phyloP scores from a whole-genome alignment of 148 eudicot species.

The Cornus suecica region DNA sequence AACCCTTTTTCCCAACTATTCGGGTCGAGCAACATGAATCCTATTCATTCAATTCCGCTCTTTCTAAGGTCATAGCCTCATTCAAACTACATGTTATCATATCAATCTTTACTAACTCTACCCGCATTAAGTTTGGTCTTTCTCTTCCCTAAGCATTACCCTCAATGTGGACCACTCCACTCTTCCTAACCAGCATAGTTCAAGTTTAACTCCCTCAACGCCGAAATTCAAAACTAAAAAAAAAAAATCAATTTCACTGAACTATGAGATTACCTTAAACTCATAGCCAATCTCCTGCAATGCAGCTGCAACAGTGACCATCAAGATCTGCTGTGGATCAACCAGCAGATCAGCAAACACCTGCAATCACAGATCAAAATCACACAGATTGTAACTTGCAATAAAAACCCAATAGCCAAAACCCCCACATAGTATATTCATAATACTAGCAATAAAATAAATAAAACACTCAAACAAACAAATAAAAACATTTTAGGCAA shows the following conservation, averaged over 20 bases:
- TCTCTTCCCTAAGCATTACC: too few species aligned
- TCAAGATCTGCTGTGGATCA: conserved; percentile 78
- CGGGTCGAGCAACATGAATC: too few species aligned
- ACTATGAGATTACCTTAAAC: conserved; percentile 58
- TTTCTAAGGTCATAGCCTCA: too few species aligned
- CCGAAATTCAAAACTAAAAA: not conserved
- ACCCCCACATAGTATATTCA: not conserved
- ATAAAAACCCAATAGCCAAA: not conserved
- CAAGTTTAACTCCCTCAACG: not conserved
- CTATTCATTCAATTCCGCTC: too few species aligned
- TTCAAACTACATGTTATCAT: too few species aligned
- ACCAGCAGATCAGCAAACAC: conserved; percentile 76
- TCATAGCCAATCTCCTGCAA: conserved; percentile 77
- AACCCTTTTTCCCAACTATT: too few species aligned
- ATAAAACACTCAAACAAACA: not conserved
- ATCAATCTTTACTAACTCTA: too few species aligned
- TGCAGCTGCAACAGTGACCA: conserved; percentile 73
- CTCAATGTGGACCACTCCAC: too few species aligned
- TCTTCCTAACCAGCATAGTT: too few species aligned
- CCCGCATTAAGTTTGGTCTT: too few species aligned
- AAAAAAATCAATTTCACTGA: not conserved
- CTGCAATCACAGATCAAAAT: conserved; percentile 37
- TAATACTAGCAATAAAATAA: not conserved
- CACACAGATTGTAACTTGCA: conserved; percentile 23
- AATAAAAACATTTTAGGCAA: too few species aligned